Percentiles rank a stretch among this genome's conserved stretches.
phyloP scores from a whole-genome alignment of 2,329 filamentous ascomycete species.

The Pyricularia grisea region DNA sequence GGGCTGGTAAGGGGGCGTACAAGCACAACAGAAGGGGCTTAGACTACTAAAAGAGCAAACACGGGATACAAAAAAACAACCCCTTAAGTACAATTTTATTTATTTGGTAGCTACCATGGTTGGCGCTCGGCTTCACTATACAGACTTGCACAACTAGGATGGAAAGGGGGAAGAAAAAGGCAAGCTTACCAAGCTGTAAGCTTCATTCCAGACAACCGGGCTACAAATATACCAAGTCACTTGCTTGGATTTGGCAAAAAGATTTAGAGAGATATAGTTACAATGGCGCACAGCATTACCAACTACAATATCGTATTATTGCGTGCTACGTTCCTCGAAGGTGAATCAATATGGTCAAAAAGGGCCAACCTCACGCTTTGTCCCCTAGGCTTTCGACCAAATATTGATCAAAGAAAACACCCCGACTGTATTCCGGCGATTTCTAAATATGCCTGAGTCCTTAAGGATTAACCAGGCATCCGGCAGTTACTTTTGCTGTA shows the following conservation, averaged over 20 bases:
- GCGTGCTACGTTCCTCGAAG: neutral
- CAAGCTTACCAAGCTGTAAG: too few species aligned
- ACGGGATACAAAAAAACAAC: neutral
- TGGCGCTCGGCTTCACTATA: neutral
- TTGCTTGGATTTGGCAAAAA: too few species aligned
- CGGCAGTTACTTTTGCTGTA: neutral
- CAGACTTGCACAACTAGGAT: neutral
- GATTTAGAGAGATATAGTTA: neutral
- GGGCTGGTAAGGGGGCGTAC: neutral
- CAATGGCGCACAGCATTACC: neutral
- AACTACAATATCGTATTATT: neutral
- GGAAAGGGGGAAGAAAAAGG: too few species aligned
- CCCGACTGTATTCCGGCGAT: neutral
- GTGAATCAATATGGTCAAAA: neutral
- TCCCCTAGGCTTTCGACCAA: neutral
- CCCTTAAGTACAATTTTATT: neutral
- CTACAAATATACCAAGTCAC: too few species aligned
- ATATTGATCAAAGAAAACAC: neutral
- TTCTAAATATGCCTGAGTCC: neutral
- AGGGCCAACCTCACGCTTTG: neutral
- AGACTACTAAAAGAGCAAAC: neutral
- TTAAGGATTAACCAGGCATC: neutral
- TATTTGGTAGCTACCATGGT: neutral
- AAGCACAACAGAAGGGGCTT: neutral
- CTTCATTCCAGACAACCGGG: too few species aligned